A percentile compares a stretch with the other conserved stretches of the same genome.
Evolutionary conservation across 78 protist species (phyloP).

Genomic region (Parvularia atlantis): DNA sequence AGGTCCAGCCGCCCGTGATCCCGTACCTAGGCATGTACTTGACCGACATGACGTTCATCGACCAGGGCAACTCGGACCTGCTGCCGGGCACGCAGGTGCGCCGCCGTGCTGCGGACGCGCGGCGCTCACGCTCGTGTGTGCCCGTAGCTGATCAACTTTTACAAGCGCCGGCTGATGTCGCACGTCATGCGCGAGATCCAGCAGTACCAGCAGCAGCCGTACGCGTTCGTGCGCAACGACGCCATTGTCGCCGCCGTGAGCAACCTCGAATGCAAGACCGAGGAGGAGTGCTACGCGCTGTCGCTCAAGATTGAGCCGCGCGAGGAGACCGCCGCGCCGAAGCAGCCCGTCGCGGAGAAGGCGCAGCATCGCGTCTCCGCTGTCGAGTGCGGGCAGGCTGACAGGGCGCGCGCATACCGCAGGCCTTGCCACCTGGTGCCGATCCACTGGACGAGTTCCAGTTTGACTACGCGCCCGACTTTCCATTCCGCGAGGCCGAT

Average conservation of each 20-base stretch:
- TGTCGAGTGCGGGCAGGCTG: too few relatives aligned
- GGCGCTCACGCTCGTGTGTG: not conserved
- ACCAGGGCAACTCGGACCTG: slow-evolving; percentile 12
- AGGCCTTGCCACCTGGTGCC: too few relatives aligned
- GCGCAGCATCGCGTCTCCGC: too few relatives aligned
- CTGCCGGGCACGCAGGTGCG: not conserved
- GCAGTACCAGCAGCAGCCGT: not conserved
- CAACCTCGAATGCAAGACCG: not conserved
- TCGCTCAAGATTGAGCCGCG: slow-evolving; percentile 1
- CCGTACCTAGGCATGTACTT: slow-evolving; percentile 23
- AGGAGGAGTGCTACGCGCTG: not conserved
- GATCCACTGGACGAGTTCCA: too few relatives aligned
- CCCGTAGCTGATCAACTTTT: not conserved
- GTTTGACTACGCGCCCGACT: too few relatives aligned
- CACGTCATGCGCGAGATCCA: not conserved
- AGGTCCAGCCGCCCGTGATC: not conserved
- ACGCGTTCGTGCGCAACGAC: not conserved
- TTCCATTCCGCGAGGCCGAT: too few relatives aligned
- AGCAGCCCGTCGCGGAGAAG: too few relatives aligned
- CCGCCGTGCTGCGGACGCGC: not conserved
- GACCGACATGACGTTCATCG: slow-evolving; percentile 13
- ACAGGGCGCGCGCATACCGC: too few relatives aligned
- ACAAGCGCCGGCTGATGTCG: not conserved
- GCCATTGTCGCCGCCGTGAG: not conserved
- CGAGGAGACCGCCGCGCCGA: not conserved